Percentiles rank a stretch among this genome's conserved stretches.
These are phyloP conservation scores for Lactuca sativa DNA, from an alignment of 129 eudicot species.

Conservation along the genomic window DNA sequence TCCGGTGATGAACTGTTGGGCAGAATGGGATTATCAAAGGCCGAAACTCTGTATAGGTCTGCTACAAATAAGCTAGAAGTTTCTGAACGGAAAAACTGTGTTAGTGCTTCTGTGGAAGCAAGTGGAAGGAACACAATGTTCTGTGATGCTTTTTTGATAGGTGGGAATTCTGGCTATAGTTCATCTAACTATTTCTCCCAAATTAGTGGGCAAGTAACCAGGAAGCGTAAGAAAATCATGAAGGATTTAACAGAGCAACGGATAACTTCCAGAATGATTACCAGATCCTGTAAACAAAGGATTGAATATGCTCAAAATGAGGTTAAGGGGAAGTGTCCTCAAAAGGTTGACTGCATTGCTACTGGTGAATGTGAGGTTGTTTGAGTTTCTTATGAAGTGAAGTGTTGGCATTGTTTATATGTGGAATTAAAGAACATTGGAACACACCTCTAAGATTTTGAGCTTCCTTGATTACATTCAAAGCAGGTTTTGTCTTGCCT, in stretches of 20 bases:
- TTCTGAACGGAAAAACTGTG: slow-evolving; percentile 49
- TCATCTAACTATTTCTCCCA: not conserved
- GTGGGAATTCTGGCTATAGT: too few species aligned
- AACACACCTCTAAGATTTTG: too few species aligned
- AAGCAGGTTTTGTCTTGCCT: too few species aligned
- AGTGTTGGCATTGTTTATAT: slow-evolving; percentile 84
- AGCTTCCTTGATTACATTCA: too few species aligned
- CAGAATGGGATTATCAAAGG: slow-evolving; percentile 38
- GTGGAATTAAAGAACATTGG: too few species aligned
- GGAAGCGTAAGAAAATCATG: slow-evolving; percentile 50
- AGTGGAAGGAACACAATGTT: slow-evolving; percentile 22
- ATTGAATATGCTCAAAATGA: slow-evolving; percentile 8
- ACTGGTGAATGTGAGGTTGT: not conserved
- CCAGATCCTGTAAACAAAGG: slow-evolving; percentile 57
- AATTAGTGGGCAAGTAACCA: slow-evolving; percentile 35
- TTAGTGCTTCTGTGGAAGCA: slow-evolving; percentile 40
- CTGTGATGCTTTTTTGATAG: slow-evolving; percentile 21
- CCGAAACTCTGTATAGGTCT: slow-evolving; percentile 47
- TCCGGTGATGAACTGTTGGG: slow-evolving; percentile 8
- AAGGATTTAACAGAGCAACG: slow-evolving; percentile 38
- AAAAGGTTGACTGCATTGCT: too few species aligned
- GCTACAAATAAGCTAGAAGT: slow-evolving; percentile 48
- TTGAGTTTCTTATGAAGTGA: slow-evolving; percentile 39
- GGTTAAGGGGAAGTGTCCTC: too few species aligned
- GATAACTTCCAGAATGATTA: slow-evolving; percentile 40